Evolutionary conservation across 495 filamentous ascomycete genomes (phyloP), one percentile per base, ranked within the genome.

Genomic region (Zalerion maritima): DNA sequence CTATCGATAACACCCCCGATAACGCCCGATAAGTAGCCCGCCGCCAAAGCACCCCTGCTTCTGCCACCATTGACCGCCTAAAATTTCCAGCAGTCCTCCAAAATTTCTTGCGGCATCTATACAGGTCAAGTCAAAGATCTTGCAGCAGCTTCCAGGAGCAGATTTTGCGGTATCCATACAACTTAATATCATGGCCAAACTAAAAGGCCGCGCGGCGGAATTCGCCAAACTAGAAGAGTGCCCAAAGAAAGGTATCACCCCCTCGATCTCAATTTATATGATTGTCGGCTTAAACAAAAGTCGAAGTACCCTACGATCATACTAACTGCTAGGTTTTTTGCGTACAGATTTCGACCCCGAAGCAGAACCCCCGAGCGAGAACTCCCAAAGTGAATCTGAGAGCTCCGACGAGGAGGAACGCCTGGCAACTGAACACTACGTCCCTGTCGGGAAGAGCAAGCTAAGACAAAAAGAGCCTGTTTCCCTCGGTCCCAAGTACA

Each of bases 341-440:
- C 14, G 5, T 21, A 14, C 43, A 93, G 87, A 97, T 47, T 79
- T 80, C 45, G 87, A 97, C 47, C 83, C 83, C 1, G 87, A 96
- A 59, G 75, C 78, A 41, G 66, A 75, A 28, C 70, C 65, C 11
- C 62, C 50, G 18, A 58, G 55, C 6, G 62, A 46, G 8, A 38
- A 50, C 28, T 49, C 55, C 27, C 59, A 60, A 14, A 75, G 66
- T 39, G 69, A 64, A 17, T 69, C 67, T 12, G 73, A 73, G 10
- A 57, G 53, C 4, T 58, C 57, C 21, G 62, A 49, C 15, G 50
- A 73, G 40, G 64, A 65, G 8, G 54, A 52, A 51, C 45, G 65
- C 37, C 50, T 73, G 45, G 58, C 48, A 12, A 73, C 83, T 10
- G 87, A 89, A 37, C 87, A 97, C 43, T 97, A 97, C 48, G 65